Conservation (phyloP, 371 early-diverging fungal genomes). For the Mortierella sp. region DNA sequence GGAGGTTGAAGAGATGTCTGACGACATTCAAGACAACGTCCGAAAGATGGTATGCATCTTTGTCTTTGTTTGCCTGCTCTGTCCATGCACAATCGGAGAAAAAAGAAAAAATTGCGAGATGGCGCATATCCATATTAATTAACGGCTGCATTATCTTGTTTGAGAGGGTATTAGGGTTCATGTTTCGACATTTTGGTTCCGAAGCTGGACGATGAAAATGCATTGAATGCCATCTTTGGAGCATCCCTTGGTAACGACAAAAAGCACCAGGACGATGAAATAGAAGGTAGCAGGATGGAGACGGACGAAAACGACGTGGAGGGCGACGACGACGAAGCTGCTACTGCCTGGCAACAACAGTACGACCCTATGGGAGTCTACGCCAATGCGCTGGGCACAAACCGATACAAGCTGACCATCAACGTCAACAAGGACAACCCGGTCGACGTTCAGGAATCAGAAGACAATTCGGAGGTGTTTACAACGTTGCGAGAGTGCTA, state of each 20-base stretch:
- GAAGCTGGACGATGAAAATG: slow-evolving; percentile 50
- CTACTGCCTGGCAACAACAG: not conserved
- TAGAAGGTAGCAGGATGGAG: not conserved
- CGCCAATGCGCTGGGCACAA: slow-evolving; percentile 73
- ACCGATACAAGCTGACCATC: slow-evolving; percentile 72
- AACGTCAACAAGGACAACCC: slow-evolving; percentile 65
- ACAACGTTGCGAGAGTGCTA: slow-evolving; percentile 73
- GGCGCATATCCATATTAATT: not conserved
- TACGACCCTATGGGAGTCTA: slow-evolving; percentile 36
- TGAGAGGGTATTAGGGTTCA: slow-evolving; percentile 57
- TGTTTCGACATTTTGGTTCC: slow-evolving; percentile 75
- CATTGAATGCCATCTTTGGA: slow-evolving; percentile 32
- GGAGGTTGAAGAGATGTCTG: slow-evolving; percentile 61
- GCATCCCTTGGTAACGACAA: not conserved
- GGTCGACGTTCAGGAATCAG: slow-evolving; percentile 68
- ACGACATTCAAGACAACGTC: slow-evolving; percentile 67
- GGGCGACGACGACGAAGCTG: slow-evolving; percentile 6
- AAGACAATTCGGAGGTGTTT: slow-evolving; percentile 71
- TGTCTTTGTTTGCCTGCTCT: not conserved
- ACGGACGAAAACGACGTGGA: slow-evolving; percentile 8
- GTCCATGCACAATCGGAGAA: not conserved
- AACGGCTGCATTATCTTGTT: not conserved
- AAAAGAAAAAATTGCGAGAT: not conserved
- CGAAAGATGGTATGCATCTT: slow-evolving; percentile 60
- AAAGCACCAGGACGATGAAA: slow-evolving; percentile 1